Evolutionary conservation across 768 basidiomycete species (phyloP), one percentile per base, ranked within the genome.

Genomic region (Pleurotus eryngii): DNA sequence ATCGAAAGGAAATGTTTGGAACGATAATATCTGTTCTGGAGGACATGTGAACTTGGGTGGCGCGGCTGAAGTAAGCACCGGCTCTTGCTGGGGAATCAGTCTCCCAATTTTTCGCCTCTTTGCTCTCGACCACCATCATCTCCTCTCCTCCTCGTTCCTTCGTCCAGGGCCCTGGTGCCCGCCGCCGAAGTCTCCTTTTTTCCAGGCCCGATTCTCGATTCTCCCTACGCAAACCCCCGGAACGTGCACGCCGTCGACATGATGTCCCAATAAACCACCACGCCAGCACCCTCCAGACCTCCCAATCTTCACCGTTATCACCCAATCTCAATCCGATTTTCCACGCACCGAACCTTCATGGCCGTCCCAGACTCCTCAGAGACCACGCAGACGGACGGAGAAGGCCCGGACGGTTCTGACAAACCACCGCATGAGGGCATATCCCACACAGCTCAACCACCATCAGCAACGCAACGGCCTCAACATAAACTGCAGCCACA

Each of bases 371-470:
- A 78, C 62, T 72, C 79, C 55, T 74, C 80, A 64, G 82, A 82
- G 59, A 70, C 82, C 39, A 64, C 81, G 24, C 78, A 79, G 63
- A 69, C 78, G 50, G 84, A 86, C 60, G 75, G 77, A 57, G 85
- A 87, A 60, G 75, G 78, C 49, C 72, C 76, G 48, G 84, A 87
- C 65, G 73, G 79, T 57, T 74, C 82, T 65, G 85, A 87, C 69
- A 84, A 81, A 73, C 83, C 83, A 24, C 80, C 82, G 61, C 76
- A 76, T 68, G 67, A 63, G 49, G 61, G 67, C 56, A 60, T 68
- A 65, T 60, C 55, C 65, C 68, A 54, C 53, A 70, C 42, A 60
- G 65, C 57, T 59, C 66, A 57, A 61, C 61, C 48, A 49, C 63
- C 58, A 65, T 59, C 48, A 61, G 53, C 60, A 57, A 55, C 57